Evolutionary conservation across 129 eudicot genomes (phyloP), one percentile per base, ranked within the genome.

Genomic region (Helianthus tuberosus): DNA sequence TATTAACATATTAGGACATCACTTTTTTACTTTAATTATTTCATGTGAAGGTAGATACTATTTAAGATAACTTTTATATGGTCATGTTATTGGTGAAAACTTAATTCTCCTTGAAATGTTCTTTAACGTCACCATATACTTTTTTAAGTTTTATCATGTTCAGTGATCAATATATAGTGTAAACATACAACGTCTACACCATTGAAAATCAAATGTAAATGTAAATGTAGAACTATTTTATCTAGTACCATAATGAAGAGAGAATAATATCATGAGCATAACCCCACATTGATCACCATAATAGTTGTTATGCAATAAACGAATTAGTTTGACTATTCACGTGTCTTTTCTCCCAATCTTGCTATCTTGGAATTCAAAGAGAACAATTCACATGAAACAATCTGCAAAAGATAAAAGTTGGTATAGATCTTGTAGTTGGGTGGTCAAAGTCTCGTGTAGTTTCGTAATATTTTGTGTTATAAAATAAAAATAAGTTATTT

Each of bases 361-460:
- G 62, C 32, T 55, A 55, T 8, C 62, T 55, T 55, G 12, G 62
- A 55, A 55, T 20, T 55, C 62, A 55, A 17, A 17, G 62, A 55
- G 35, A 55, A 55, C 32, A 55, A 55, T 55, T 55, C 59, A 15
- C 59, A 27, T 15, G 59, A 55, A 55, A 8, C 11, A 55, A 43
- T 43, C 47, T 43, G 47, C 47, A 6, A 43, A 43, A 43, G 3
- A 55, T 3, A 55, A 55, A 16, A 20, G 62, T 55, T 55, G 36
- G 62, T 20, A 55, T 55, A 20, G 12, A 55, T 55, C 14, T 55
- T 55, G 62, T 55, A 55, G 62, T 3, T 55, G 62, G 36, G 3
- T 55, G 11, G 35, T 55, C 62, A 16, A 20, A 8, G 62, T 17
- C 62, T 11, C 35, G 62, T 55, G 62, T 55, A 2, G 9, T 3